A percentile compares a stretch with the other conserved stretches of the same genome.
Conservation (phyloP, 805 yeast species). For the Cyberlindnera veronae region DNA sequence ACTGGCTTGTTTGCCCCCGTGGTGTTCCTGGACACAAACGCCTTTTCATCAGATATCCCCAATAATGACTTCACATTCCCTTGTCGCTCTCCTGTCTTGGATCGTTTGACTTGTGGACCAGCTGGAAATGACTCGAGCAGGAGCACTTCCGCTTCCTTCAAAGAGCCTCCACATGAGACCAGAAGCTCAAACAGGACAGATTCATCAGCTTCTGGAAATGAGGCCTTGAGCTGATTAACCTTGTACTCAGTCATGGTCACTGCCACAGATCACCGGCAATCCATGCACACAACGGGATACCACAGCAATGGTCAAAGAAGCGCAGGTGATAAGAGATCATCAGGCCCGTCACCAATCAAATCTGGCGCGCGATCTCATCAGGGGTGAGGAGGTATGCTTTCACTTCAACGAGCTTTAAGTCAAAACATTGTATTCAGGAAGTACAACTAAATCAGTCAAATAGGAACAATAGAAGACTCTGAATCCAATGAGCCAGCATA, state of each 20-base stretch:
- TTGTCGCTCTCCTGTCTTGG: conserved; percentile 12
- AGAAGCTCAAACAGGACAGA: conserved; percentile 48
- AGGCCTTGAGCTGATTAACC: conserved; percentile 32
- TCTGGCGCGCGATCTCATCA: too few relatives aligned
- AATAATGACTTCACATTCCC: conserved; percentile 20
- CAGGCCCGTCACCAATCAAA: too few relatives aligned
- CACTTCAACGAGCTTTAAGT: too few relatives aligned
- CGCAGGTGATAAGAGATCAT: too few relatives aligned
- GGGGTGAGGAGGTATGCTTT: too few relatives aligned
- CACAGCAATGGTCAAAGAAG: too few relatives aligned
- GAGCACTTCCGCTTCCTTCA: conserved; percentile 38
- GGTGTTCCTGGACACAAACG: conserved; percentile 16
- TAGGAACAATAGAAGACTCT: too few relatives aligned
- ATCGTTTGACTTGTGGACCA: conserved; percentile 10
- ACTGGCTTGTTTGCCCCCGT: conserved; percentile 29
- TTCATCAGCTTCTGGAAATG: conserved; percentile 42
- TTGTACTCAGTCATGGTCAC: conserved; percentile 39
- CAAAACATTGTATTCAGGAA: too few relatives aligned
- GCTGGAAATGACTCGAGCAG: conserved; percentile 34
- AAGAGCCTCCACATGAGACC: conserved; percentile 50
- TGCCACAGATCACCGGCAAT: too few relatives aligned
- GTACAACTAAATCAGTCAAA: too few relatives aligned
- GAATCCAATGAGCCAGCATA: too few relatives aligned
- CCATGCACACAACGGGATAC: too few relatives aligned
- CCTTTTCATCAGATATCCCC: conserved; percentile 13